Evolutionary conservation across 2,329 filamentous ascomycete species (phyloP).

Genomic region (Penicillium crustosum): DNA sequence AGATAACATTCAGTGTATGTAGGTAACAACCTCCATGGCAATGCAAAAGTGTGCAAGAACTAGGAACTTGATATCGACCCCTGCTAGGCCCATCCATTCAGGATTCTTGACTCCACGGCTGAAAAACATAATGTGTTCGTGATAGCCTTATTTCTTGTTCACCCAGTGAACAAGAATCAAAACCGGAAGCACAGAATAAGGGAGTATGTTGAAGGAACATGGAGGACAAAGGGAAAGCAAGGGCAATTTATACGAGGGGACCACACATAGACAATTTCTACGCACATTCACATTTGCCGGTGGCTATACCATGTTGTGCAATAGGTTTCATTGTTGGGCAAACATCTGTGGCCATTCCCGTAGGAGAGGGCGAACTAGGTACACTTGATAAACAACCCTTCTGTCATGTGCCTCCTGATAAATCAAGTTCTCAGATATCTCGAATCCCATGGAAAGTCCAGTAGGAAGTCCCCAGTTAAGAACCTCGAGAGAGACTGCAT

Average conservation of each 20-base stretch:
- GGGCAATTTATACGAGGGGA: neutral
- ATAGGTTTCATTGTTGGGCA: neutral
- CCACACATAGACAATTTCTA: neutral
- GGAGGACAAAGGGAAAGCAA: neutral
- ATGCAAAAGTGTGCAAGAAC: neutral
- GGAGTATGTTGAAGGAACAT: neutral
- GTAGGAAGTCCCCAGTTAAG: neutral
- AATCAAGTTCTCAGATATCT: neutral
- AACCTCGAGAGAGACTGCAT: neutral
- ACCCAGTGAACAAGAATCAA: neutral
- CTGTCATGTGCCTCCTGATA: neutral
- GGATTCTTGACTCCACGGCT: fast-evolving
- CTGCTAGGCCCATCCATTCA: neutral
- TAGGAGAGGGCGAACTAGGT: neutral
- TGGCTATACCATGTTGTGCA: neutral
- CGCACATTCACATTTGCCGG: neutral
- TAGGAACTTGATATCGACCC: neutral
- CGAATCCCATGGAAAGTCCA: no score
- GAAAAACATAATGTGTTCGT: neutral
- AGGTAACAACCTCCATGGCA: neutral
- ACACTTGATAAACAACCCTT: neutral
- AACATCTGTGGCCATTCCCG: neutral
- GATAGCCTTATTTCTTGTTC: neutral
- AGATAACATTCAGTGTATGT: neutral
- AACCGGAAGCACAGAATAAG: neutral